Conservation (phyloP, 1,284 basidiomycete genomes). For the Inonotus obliquus region DNA sequence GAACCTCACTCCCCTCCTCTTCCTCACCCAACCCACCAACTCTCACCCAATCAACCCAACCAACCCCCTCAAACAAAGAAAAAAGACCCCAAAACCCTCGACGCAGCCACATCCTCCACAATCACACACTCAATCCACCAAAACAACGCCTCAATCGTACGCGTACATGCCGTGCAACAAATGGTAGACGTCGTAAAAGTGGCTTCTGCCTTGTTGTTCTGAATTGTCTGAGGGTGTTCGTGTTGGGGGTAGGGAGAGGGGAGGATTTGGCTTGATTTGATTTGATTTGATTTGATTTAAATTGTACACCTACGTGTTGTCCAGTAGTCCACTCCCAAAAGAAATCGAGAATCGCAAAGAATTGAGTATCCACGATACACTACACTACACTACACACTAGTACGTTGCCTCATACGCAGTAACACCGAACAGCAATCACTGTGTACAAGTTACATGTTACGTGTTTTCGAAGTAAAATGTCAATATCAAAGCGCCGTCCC, state of each 20-base stretch:
- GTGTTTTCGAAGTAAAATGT: no score
- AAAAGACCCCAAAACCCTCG: constrained; percentile 62
- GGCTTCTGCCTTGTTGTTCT: constrained; percentile 36
- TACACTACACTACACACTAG: no score
- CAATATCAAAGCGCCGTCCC: constrained; percentile 76
- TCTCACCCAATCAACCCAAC: no score
- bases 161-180: constrained; percentile 81
- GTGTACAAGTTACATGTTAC: not conserved
- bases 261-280: no score
- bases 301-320: no score
- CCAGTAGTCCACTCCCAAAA: no score
- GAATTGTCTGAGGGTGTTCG: not conserved
- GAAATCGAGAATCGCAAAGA: no score
- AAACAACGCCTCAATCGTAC: constrained; percentile 66
- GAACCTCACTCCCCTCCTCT: no score
- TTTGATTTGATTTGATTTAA: no score
- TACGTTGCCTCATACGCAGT: not conserved
- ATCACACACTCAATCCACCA: constrained; percentile 76
- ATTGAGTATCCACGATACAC: no score
- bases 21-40: no score
- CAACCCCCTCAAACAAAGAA: constrained; percentile 1
- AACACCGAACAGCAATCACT: not conserved
- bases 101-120: constrained; percentile 79
- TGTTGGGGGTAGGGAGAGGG: not conserved
- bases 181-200: constrained; percentile 60